Conservation (phyloP, 306 rosid species). For the Fagus crenata region DNA sequence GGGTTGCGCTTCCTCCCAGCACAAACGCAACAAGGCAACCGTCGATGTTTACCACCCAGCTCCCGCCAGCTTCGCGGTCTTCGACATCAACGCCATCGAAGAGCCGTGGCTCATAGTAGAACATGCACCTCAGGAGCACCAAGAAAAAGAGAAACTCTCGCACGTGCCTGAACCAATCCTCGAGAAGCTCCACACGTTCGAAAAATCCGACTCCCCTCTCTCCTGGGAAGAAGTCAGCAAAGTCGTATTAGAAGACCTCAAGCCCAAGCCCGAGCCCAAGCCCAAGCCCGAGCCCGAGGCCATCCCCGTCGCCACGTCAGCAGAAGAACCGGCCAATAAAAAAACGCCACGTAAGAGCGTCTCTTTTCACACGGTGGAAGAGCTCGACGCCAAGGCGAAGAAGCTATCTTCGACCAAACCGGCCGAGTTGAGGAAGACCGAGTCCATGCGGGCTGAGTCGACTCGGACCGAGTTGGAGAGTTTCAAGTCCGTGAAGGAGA, state of each 20-base stretch:
- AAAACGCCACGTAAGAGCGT: conserved; percentile 40
- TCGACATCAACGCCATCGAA: conserved; percentile 71
- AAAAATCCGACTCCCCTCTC: conserved; percentile 58
- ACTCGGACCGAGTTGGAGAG: conserved; percentile 3
- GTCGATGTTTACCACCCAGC: conserved; percentile 57
- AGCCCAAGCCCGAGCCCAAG: conserved; percentile 5
- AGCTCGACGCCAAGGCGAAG: conserved; percentile 53
- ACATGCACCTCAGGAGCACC: conserved; percentile 5
- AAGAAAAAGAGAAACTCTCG: conserved; percentile 33
- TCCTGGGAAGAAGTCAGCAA: conserved; percentile 85
- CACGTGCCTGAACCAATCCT: conserved; percentile 57
- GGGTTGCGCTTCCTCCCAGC: conserved; percentile 80
- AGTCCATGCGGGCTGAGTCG: conserved; percentile 1
- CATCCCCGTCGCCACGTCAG: not conserved
- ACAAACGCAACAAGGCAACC: conserved; percentile 47
- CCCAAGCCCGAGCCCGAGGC: no score
- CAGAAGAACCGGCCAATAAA: not conserved
- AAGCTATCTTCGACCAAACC: no score
- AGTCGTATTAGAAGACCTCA: conserved; percentile 55
- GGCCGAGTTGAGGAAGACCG: conserved; percentile 26
- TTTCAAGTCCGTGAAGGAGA: conserved; percentile 47
- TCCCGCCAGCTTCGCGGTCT: conserved; percentile 79
- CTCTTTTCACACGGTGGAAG: conserved; percentile 78
- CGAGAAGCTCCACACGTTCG: conserved; percentile 62
- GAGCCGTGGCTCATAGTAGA: conserved; percentile 77